A percentile compares a stretch with the other conserved stretches of the same genome.
These are phyloP conservation scores for Scheffersomyces amazonensis DNA, from an alignment of 805 yeast species.

Conservation along the genomic window DNA sequence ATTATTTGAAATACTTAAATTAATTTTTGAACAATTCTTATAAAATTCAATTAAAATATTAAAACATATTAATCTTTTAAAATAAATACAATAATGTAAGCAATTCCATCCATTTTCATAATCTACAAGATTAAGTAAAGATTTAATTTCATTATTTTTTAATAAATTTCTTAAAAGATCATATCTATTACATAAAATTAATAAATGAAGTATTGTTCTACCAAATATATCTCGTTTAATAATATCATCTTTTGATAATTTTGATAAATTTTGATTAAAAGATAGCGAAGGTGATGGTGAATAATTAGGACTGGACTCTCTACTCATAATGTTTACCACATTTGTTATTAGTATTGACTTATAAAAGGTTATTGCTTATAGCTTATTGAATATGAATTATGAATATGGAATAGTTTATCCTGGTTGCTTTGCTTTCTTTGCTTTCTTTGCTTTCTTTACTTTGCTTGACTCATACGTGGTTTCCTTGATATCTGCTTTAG, in stretches of 20 bases:
- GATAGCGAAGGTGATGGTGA: background rate
- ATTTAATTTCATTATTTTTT: conserved; percentile 45
- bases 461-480: no score
- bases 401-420: no score
- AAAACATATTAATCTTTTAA: conserved; percentile 56
- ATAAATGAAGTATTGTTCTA: conserved; percentile 56
- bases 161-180: conserved; percentile 47
- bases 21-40: background rate
- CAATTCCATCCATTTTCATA: conserved; percentile 81
- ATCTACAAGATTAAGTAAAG: conserved; percentile 45
- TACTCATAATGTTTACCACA: conserved; percentile 11
- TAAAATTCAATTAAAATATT: conserved; percentile 30
- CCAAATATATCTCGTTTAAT: conserved; percentile 67
- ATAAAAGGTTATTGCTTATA: no score
- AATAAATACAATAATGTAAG: conserved; percentile 64
- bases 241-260: conserved; percentile 31
- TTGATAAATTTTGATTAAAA: conserved; percentile 3
- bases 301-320: background rate
- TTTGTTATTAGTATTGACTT: conserved; percentile 4
- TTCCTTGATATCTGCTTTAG: no score
- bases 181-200: conserved; percentile 48
- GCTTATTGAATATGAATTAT: no score
- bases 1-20: background rate
- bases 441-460: no score
- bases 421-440: no score